Base-by-base conservation (phyloP, 2,329 filamentous ascomycete species). In the Cadophora sp. region DNA sequence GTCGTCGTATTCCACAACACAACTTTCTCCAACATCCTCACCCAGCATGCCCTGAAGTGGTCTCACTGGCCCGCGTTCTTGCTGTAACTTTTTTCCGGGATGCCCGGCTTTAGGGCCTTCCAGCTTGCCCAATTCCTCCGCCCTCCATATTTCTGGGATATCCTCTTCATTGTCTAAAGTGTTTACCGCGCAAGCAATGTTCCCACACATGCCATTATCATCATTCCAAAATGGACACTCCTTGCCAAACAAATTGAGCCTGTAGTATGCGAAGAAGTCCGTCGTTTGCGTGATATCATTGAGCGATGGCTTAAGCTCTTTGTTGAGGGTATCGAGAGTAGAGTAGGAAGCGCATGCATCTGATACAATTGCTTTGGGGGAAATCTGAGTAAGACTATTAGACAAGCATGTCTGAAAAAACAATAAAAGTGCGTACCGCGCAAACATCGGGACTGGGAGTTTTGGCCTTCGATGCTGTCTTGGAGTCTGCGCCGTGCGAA, bases 191-290 rank as follows among this genome's bases (percentile, higher is more conserved):
- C 96, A 99, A 24, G 94, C 96, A 74, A 97, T 94, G 81, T 99
- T 99, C 72, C 94, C 96, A 80, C 96, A 99, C 86, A 97, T 92
- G 79, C 93, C 93, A 80, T 92, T 91, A 70, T 94, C 91, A 79
- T 99, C 96, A 77, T 90, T 88, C 95, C 96, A 99, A 79, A 98
- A 99, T 0, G 96, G 96, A 77, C 96, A 99, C 81, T 88, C 89
- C 80, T 96, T 97, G 80, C 97, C 92, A 81, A 93, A 99, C 24
- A 99, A 86, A 79, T 97, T 98, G 56, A 99, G 83, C 67, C 96
- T 91, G 83, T 98, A 99, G 81, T 98, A 94, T 64, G 95, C 95
- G 82, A 99, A 99, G 86, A 97, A 99, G 81, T 99, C 96, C 79
- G 95, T 97, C 64, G 92, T 89, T 74, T 88, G 88, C 0, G 93